phyloP scores from a whole-genome alignment of 1,139 yeast species.

The Protomyces inundatus region DNA sequence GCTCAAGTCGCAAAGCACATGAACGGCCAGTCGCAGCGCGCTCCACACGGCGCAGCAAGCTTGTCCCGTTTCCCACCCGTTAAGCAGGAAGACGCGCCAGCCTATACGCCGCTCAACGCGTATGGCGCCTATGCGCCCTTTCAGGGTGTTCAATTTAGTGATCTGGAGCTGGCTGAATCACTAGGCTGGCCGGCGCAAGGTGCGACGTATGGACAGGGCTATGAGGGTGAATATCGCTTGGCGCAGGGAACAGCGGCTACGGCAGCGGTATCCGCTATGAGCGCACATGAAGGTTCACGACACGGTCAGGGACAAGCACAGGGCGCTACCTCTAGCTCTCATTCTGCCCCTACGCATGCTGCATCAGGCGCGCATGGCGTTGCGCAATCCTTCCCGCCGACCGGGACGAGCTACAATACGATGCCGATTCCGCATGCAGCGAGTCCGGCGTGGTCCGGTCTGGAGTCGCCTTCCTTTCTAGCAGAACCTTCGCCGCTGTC shows the following conservation, averaged over 20 bases:
- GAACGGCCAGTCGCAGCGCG: background rate
- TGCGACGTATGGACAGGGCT: background rate
- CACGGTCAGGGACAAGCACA: background rate
- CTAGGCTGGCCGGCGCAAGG: slow-evolving; percentile 7
- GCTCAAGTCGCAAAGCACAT: background rate
- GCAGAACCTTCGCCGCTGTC: background rate
- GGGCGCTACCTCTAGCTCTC: background rate
- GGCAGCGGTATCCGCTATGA: too few species aligned
- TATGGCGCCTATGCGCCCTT: background rate
- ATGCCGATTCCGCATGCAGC: background rate
- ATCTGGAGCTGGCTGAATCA: slow-evolving; percentile 14
- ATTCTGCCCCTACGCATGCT: background rate
- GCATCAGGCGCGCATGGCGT: background rate
- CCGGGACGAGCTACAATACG: background rate
- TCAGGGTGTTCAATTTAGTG: background rate
- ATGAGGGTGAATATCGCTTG: background rate
- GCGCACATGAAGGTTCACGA: background rate
- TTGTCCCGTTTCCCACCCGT: background rate
- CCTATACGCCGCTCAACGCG: background rate
- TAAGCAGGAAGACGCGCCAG: background rate
- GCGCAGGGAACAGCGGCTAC: too few species aligned
- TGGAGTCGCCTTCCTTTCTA: background rate
- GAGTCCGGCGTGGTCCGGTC: background rate
- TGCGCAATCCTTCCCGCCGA: background rate
- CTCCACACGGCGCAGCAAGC: background rate